Conservation (phyloP, 2,329 filamentous ascomycete species). For the Xylaria sp. region DNA sequence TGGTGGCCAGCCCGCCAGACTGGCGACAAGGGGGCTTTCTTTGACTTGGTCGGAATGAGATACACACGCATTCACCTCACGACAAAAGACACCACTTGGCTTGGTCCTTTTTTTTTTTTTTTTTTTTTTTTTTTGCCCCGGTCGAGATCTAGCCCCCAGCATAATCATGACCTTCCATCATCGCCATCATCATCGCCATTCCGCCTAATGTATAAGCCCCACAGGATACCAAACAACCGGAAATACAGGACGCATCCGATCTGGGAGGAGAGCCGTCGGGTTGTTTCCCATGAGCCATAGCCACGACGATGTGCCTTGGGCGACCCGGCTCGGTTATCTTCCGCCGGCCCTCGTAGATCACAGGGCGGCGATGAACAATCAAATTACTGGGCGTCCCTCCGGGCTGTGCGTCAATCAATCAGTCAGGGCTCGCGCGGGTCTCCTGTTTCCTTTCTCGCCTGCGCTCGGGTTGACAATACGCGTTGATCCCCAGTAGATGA, state of each 20-base stretch:
- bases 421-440: slow-evolving; percentile 11
- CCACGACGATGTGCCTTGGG: slow-evolving; percentile 15
- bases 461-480: background rate
- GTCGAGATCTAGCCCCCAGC: slow-evolving; percentile 4
- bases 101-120: background rate
- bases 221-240: slow-evolving; percentile 31
- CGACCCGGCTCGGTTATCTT: slow-evolving; percentile 32
- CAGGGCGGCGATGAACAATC: slow-evolving; percentile 17
- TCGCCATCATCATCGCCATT: slow-evolving; percentile 22
- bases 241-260: slow-evolving; percentile 21
- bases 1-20: background rate
- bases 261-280: background rate
- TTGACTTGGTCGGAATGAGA: background rate
- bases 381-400: background rate
- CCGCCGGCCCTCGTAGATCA: slow-evolving; percentile 26
- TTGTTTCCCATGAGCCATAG: slow-evolving; percentile 26
- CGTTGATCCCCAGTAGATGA: slow-evolving; percentile 6
- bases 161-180: background rate
- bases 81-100: background rate
- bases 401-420: slow-evolving; percentile 20
- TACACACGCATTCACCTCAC: background rate
- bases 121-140: background rate
- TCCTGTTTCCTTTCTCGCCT: background rate
- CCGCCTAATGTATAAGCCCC: slow-evolving; percentile 9
- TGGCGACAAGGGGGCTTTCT: background rate